Base-by-base conservation (phyloP, 768 basidiomycete species). In the Pilatotrama ljubarskyi region DNA sequence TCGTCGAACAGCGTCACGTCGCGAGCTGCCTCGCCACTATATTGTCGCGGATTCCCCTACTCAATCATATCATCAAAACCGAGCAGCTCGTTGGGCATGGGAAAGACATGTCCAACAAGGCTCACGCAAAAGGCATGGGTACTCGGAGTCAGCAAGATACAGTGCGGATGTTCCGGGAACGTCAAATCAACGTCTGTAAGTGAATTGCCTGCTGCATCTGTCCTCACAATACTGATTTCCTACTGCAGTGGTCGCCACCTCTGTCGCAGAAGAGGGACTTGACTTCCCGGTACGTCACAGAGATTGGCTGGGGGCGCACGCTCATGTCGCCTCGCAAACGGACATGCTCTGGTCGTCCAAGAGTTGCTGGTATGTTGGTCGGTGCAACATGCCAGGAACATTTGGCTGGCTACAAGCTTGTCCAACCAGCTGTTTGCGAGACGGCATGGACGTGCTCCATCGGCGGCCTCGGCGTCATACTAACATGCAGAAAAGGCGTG, bases 181-280 rank as follows among this genome's bases (percentile, higher is more conserved):
- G 85, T 0, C 75, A 78, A 49, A 78, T 88, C 42, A 91, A 93
- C 68, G 73, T 92, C 46, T 74, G 90, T 91, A 69, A 64, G 86
- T 80, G 24, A 5, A 26, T 9, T 22, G 29, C 14, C 29, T 10
- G 29, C 5, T 32, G 50, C 20, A 13, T 49, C 32, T 64, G 9
- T 20, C 15, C 26, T 10, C 51, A 38, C 11, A 25, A 26, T 11
- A 5, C 17, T 47, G 29, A 41, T 37, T 1, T 41, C 38, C 36
- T 51, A 40, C 58, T 36, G 17, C 59, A 86, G 88, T 95, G 20
- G 78, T 95, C 63, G 90, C 92, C 4, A 94, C 92, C 0, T 86
- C 87, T 5, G 92, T 95, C 14, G 94, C 92, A 0, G 94, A 96
- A 72, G 94, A 96, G 76, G 94, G 94, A 0, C 80, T 96, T 17